Evolutionary conservation across 805 yeast genomes (phyloP), one percentile per base, ranked within the genome.

Genomic region (Ogataea paradorogensis): DNA sequence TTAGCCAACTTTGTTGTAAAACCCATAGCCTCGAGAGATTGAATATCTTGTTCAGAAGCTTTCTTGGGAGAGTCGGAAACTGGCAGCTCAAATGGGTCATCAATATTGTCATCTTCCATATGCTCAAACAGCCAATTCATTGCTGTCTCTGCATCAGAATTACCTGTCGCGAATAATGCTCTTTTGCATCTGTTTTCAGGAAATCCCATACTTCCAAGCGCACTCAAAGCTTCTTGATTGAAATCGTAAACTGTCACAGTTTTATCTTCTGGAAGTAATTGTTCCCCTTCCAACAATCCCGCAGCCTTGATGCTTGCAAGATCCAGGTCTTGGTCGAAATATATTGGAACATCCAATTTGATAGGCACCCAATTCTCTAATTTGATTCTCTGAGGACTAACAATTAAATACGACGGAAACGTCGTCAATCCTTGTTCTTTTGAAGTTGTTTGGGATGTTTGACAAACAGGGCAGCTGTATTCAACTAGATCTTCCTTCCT

Each of bases 91-190:
- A 84, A 69, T 1, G 86, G 83, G 6, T 64, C 78, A 58, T 90
- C 95, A 30, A 90, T 74, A 52, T 77, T 84, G 1, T 80, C 58
- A 59, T 87, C 96, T 16, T 90, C 97, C 82, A 88, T 78, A 55
- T 90, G 95, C 15, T 74, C 84, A 55, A 93, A 82, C 5, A 93
- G 58, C 95, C 97, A 87, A 51, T 87, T 85, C 84, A 85, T 80
- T 0, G 97, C 96, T 5, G 71, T 71, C 47, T 91, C 97, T 0
- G 58, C 47, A 30, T 61, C 66, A 0, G 61, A 48, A 51, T 89
- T 89, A 0, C 88, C 91, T 0, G 95, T 87, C 15, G 75, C 64
- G 51, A 70, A 82, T 25, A 91, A 66, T 0, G 91, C 96, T 50
- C 80, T 76, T 22, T 68, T 67, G 30, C 82, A 70, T 34, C 91